phyloP scores from a whole-genome alignment of 129 eudicot species.

The Rutidosis leptorrhynchoides region DNA sequence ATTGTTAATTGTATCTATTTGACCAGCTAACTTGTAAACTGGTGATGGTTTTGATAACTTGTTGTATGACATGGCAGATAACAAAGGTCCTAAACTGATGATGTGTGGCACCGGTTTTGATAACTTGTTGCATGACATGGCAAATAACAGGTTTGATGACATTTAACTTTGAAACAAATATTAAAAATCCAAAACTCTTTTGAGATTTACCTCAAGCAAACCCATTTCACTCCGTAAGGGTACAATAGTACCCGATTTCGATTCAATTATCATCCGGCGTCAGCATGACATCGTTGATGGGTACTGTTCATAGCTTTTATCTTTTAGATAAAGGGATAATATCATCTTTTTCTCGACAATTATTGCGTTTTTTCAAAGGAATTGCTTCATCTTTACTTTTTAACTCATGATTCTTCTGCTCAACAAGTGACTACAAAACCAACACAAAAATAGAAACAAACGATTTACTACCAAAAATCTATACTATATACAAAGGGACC shows the following conservation, averaged over 20 bases:
- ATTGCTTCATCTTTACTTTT: conserved; percentile 55
- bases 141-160: not conserved
- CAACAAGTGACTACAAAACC: conserved; percentile 46
- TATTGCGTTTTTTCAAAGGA: conserved; percentile 19
- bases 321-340: too few relatives aligned
- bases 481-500: too few relatives aligned
- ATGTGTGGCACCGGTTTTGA: not conserved
- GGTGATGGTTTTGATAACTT: not conserved
- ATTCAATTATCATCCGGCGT: too few relatives aligned
- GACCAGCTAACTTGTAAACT: too few relatives aligned
- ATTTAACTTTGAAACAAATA: not conserved
- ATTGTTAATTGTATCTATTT: too few relatives aligned
- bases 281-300: too few relatives aligned
- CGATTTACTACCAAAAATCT: not conserved
- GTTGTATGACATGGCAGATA: not conserved
- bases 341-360: conserved; percentile 40
- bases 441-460: not conserved
- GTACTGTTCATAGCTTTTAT: conserved; percentile 29
- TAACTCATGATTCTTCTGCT: conserved; percentile 45
- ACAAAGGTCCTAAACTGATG: too few relatives aligned
- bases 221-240: conserved; percentile 49
- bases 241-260: conserved; percentile 47
- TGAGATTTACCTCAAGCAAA: conserved; percentile 35
- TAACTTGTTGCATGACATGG: not conserved
- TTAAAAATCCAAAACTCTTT: not conserved